Evolutionary conservation across 2,329 filamentous ascomycete species (phyloP), one percentile per base, ranked within the genome.

Genomic region (Coniella lustricola): DNA sequence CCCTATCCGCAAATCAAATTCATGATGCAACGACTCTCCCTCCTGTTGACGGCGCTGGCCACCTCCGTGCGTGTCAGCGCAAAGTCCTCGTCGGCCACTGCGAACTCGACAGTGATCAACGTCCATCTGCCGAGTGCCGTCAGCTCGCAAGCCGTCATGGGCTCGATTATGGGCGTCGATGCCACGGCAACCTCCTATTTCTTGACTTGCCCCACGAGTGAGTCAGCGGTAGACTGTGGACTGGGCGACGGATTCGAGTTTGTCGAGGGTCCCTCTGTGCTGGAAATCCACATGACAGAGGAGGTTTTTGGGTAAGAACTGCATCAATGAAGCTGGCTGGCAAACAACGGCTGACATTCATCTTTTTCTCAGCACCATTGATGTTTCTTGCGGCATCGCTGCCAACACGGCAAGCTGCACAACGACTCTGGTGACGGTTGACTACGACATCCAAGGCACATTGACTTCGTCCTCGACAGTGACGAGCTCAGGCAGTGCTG

Each of bases 131-230:
- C 55, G 5, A 25, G 36, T 17, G 17, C 17, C 8, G 16, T 46
- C 17, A 54, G 54, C 21, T 17, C 32, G 8, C 51, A 59, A 43
- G 39, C 47, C 10, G 46, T 61, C 20, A 46, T 53, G 32, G 61
- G 49, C 16, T 62, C 57, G 1, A 54, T 62, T 34, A 49, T 62
- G 51, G 48, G 49, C 17, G 59, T 51, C n/a, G 53, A 44, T 25
- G 46, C 58, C 13, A 56, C 53, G 12, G 56, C 56, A 8, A 60
- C 61, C 2, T 43, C 52, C 2, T 60, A 55, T 46, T 38, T 44
- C 22, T 18, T 62, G 18, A 32, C 34, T 20, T 62, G 59, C 54
- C 57, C 59, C 0, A 53, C 51, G 22, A 51, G 41, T 40, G 45
- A 44, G n/a, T 17, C 34, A 35, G 16, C 29, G n/a, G 29, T 43